Conservation (phyloP, 495 filamentous ascomycete species). For the Achaetomiella virescens region DNA sequence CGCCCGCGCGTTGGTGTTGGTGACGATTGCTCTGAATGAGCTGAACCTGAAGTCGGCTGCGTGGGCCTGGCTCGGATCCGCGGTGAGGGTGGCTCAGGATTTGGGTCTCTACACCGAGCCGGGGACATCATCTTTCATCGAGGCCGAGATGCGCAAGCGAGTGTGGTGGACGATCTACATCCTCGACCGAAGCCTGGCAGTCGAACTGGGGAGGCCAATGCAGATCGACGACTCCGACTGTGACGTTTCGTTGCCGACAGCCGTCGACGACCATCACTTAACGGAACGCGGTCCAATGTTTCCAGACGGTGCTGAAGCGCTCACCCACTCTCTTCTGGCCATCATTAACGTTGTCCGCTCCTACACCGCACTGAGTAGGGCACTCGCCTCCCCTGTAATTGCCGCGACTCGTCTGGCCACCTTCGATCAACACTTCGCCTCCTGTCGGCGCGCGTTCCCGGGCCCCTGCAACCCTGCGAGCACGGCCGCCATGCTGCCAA, state of each 20-base stretch:
- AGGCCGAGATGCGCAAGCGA: constrained; percentile 81
- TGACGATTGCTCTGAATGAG: constrained; percentile 77
- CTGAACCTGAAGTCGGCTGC: constrained; percentile 82
- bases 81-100: constrained; percentile 79
- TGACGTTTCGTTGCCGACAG: constrained; percentile 71
- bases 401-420: constrained; percentile 62
- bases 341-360: constrained; percentile 79
- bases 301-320: constrained; percentile 43
- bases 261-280: constrained; percentile 77
- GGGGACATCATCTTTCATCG: constrained; percentile 65
- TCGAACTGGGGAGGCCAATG: constrained; percentile 77
- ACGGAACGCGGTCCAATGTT: constrained; percentile 53
- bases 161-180: constrained; percentile 95
- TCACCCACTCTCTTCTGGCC: constrained; percentile 61
- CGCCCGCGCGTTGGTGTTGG: constrained; percentile 64
- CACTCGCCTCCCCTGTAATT: constrained; percentile 62
- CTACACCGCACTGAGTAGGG: constrained; percentile 70
- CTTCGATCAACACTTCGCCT: constrained; percentile 75
- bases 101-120: constrained; percentile 77
- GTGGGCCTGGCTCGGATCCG: constrained; percentile 85
- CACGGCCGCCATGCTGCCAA: constrained; percentile 62
- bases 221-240: constrained; percentile 88
- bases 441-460: constrained; percentile 70
- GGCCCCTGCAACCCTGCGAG: constrained; percentile 59
- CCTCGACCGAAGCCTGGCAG: constrained; percentile 75